phyloP scores from a whole-genome alignment of 192 early-diverging fungal genomes.

The Backusella psychrophila region DNA sequence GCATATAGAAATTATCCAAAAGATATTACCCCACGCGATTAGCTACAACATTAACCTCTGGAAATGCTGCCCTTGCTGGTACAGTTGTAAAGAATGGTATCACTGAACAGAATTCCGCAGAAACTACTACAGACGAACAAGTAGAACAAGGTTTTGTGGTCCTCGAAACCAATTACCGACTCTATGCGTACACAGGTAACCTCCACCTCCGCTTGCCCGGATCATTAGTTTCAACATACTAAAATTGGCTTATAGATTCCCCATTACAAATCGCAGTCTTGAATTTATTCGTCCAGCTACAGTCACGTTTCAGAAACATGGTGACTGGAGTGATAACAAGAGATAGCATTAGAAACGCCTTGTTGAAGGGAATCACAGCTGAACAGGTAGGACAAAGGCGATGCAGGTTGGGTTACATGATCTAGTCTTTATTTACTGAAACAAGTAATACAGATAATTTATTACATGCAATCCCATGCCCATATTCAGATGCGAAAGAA shows the following conservation, averaged over 20 bases:
- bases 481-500: conserved; percentile 89
- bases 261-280: conserved; percentile 93
- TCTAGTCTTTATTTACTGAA: neutral
- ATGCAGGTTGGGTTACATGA: neutral
- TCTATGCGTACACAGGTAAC: conserved; percentile 92
- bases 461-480: conserved; percentile 84
- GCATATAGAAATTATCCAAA: conserved; percentile 1
- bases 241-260: conserved; percentile 50
- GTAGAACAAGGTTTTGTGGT: conserved; percentile 80
- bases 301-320: conserved; percentile 89
- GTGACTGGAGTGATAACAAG: conserved; percentile 84
- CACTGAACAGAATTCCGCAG: conserved; percentile 17
- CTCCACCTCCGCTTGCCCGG: neutral
- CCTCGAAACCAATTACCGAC: conserved; percentile 90
- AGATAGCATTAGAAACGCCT: conserved; percentile 80
- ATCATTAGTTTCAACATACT: neutral
- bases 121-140: conserved; percentile 31
- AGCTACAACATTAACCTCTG: conserved; percentile 88
- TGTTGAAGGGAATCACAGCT: conserved; percentile 87
- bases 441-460: conserved; percentile 66
- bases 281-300: conserved; percentile 82
- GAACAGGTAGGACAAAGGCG: conserved; percentile 61
- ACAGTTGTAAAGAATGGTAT: conserved; percentile 33
- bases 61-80: conserved; percentile 49
- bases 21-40: conserved; percentile 92